Base-by-base conservation (phyloP, 176 grass and related monocot genomes). In the Alloteropsis semialata region DNA sequence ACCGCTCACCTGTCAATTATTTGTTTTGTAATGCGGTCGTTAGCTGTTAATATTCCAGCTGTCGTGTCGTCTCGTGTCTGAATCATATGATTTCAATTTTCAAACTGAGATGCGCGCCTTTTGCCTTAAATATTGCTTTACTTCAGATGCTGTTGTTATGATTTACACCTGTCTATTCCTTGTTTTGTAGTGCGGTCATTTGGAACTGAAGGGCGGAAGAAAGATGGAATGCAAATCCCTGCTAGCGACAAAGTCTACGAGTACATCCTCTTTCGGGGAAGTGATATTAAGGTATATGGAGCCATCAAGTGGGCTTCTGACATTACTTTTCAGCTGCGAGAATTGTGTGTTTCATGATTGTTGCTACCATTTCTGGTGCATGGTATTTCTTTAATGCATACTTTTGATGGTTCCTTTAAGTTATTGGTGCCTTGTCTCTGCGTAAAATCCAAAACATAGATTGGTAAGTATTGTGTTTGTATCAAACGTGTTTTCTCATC, bases 161-260 rank as follows among this genome's bases (percentile, higher is more conserved):
- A 21, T 65, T 18, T 32, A 85, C 78, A 64, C 44, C 32, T 27
- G 60, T 50, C 17, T 5, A 7, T 77, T 65, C 74, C 34, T 69
- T 81, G 48, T 85, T 78, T 11, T 86, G 77, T 39, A 97, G 94
- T 97, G 63, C 86, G 91, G 32, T 97, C 94, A 8, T 94, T 97
- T 85, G 94, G 94, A 67, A 97, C 94, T 0, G 94, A 97, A 91
- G 94, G 94, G 19, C 81, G 94, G 65, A 97, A 97, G 88, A 89
- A 93, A 72, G 94, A 97, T 3, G 94, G 94, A 2, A 63, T 90
- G 67, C 94, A 94, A 50, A 83, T 97, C 86, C 86, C 86, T 21
- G 67, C 87, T 45, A 91, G 84, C 36, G 91, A 94, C 81, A 97
- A 87, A 68, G 76, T 97, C 58, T 97, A 91, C 3, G 94, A 97